phyloP scores from a whole-genome alignment of 1,284 basidiomycete species.

The Apiotrichum domesticum region DNA sequence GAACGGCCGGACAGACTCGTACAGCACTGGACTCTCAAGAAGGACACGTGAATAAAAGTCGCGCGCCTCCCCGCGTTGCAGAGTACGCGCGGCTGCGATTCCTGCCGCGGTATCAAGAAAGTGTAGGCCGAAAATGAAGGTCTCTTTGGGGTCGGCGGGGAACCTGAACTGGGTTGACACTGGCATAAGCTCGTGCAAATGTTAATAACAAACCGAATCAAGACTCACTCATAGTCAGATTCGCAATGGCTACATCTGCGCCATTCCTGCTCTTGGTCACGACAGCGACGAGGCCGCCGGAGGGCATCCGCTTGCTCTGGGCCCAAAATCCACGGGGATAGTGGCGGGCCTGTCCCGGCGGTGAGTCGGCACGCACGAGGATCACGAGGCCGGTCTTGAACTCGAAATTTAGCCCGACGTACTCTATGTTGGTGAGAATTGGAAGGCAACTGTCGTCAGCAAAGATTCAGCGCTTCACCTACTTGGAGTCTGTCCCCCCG shows the following conservation, averaged over 20 bases:
- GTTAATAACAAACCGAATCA: too few relatives aligned
- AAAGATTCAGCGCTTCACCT: neutral
- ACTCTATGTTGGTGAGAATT: slow-evolving; percentile 53
- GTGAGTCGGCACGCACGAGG: slow-evolving; percentile 50
- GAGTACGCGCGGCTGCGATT: slow-evolving; percentile 28
- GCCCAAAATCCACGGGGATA: slow-evolving; percentile 53
- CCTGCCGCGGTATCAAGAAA: slow-evolving; percentile 54
- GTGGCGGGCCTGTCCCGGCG: slow-evolving; percentile 38
- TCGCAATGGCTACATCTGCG: slow-evolving; percentile 13
- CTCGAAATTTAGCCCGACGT: slow-evolving; percentile 46
- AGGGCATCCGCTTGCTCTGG: slow-evolving; percentile 53
- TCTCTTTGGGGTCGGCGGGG: neutral
- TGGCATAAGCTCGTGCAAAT: too few relatives aligned
- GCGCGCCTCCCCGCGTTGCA: neutral
- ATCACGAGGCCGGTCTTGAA: slow-evolving; percentile 51
- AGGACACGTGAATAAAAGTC: slow-evolving; percentile 38
- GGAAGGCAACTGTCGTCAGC: slow-evolving; percentile 51
- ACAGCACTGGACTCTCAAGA: slow-evolving; percentile 59
- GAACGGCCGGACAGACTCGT: slow-evolving; percentile 59
- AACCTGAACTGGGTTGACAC: neutral
- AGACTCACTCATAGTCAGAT: slow-evolving; percentile 5
- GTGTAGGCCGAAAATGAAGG: slow-evolving; percentile 44
- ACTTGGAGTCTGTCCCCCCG: neutral
- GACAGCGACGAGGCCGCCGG: slow-evolving; percentile 57
- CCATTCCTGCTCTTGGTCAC: slow-evolving; percentile 46